These are phyloP conservation scores for Coemansia sp. DNA, from an alignment of 192 early-diverging fungal genomes.

Conservation along the genomic window DNA sequence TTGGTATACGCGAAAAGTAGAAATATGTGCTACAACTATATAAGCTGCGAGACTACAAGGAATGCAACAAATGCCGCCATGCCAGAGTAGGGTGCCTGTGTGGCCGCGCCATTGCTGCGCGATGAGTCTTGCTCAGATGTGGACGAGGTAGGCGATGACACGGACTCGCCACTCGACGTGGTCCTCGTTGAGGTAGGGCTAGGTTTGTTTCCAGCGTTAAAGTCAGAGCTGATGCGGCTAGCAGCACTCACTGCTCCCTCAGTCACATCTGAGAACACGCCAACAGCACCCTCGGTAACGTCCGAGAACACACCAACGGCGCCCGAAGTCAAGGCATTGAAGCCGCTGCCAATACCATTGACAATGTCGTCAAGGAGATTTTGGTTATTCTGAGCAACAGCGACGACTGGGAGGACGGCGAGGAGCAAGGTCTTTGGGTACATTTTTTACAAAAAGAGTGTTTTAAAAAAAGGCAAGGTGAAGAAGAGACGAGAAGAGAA, in stretches of 20 bases:
- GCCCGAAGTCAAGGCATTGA: constrained; percentile 23
- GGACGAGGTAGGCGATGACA: constrained; percentile 5
- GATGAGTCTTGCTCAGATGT: background rate
- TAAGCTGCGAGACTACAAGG: constrained; percentile 8
- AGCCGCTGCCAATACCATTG: constrained; percentile 19
- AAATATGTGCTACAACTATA: background rate
- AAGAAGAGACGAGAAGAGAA: background rate
- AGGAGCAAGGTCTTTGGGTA: constrained; percentile 21
- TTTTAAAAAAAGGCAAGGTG: background rate
- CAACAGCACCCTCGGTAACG: constrained; percentile 6
- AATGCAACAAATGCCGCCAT: constrained; percentile 14
- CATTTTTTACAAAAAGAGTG: constrained; percentile 7
- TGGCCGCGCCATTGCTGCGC: background rate
- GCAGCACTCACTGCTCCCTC: background rate
- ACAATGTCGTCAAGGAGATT: constrained; percentile 26
- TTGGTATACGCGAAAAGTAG: background rate
- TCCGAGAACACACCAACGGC: constrained; percentile 21
- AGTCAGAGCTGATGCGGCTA: constrained; percentile 45
- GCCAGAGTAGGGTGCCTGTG: constrained; percentile 3
- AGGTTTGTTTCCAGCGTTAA: constrained; percentile 32
- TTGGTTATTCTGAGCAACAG: constrained; percentile 26
- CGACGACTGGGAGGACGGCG: constrained; percentile 18
- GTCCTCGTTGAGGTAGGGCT: background rate
- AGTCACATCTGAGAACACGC: constrained; percentile 10
- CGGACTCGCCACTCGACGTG: background rate